phyloP scores from a whole-genome alignment of 371 early-diverging fungal species.

The Mucor saturninus region DNA sequence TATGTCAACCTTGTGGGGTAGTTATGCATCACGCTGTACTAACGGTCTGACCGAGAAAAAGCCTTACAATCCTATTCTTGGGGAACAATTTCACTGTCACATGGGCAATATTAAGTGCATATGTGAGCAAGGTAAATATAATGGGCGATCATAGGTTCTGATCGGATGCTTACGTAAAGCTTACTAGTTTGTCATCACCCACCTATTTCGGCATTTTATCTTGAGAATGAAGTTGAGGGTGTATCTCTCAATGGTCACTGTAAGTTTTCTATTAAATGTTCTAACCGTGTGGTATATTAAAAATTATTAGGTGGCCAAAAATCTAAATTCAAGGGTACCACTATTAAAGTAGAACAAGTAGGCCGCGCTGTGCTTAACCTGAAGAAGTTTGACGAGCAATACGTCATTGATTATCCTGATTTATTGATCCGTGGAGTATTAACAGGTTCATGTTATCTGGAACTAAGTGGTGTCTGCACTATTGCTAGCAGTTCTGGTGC shows the following conservation, averaged over 20 bases:
- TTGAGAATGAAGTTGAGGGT: constrained; percentile 67
- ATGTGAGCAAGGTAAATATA: constrained; percentile 65
- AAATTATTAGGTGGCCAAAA: constrained; percentile 55
- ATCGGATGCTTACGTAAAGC: not conserved
- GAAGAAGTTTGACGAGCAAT: constrained; percentile 54
- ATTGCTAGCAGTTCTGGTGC: constrained; percentile 59
- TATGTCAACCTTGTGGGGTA: constrained; percentile 70
- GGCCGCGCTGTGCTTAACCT: constrained; percentile 56
- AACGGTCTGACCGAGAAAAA: constrained; percentile 65
- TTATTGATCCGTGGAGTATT: constrained; percentile 65
- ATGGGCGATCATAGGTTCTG: not conserved
- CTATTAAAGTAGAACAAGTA: constrained; percentile 67
- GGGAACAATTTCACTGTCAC: constrained; percentile 80
- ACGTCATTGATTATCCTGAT: constrained; percentile 62
- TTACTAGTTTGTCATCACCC: constrained; percentile 92
- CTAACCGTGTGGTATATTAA: not conserved
- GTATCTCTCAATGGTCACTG: constrained; percentile 65
- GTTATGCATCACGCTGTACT: constrained; percentile 51
- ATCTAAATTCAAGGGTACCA: constrained; percentile 67
- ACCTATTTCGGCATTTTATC: constrained; percentile 76
- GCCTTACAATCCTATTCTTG: constrained; percentile 86
- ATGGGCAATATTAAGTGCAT: constrained; percentile 43
- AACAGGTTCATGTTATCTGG: constrained; percentile 66
- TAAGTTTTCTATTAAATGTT: not conserved
- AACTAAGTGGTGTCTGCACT: constrained; percentile 58